Percentiles rank a stretch among this genome's conserved stretches.
phyloP scores from a whole-genome alignment of 768 basidiomycete genomes.

The Saitozyma sp. region DNA sequence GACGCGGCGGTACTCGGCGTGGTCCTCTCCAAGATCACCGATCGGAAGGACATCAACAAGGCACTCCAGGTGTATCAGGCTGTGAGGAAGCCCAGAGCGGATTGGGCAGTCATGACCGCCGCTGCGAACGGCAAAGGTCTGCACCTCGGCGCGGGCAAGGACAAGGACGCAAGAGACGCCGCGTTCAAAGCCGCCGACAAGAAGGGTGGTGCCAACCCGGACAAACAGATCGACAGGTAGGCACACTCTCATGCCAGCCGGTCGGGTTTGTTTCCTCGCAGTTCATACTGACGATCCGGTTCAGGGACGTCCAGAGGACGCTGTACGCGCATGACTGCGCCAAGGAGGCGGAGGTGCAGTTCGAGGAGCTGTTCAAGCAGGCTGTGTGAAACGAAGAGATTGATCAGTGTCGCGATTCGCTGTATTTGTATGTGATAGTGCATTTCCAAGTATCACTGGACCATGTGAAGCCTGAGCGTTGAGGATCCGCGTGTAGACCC shows the following conservation, averaged over 20 bases:
- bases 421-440: too few relatives aligned
- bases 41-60: constrained; percentile 37
- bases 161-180: constrained; percentile 30
- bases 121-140: constrained; percentile 39
- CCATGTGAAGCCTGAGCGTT: too few relatives aligned
- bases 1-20: constrained; percentile 53
- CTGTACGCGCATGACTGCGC: constrained; percentile 22
- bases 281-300: neutral
- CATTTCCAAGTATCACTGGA: too few relatives aligned
- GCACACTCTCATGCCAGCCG: too few relatives aligned
- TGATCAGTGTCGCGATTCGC: too few relatives aligned
- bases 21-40: constrained; percentile 22
- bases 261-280: neutral
- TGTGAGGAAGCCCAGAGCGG: constrained; percentile 40
- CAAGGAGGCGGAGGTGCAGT: constrained; percentile 18
- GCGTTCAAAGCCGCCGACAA: constrained; percentile 22
- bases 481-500: too few relatives aligned
- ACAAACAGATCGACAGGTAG: constrained; percentile 12
- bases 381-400: too few relatives aligned
- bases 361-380: constrained; percentile 14
- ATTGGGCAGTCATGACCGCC: constrained; percentile 32
- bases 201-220: constrained; percentile 13
- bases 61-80: constrained; percentile 36
- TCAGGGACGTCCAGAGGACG: constrained; percentile 9
- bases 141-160: constrained; percentile 19